Percentiles rank a stretch among this genome's conserved stretches.
phyloP scores from a whole-genome alignment of 345 rosid genomes.

The Balakata baccata region DNA sequence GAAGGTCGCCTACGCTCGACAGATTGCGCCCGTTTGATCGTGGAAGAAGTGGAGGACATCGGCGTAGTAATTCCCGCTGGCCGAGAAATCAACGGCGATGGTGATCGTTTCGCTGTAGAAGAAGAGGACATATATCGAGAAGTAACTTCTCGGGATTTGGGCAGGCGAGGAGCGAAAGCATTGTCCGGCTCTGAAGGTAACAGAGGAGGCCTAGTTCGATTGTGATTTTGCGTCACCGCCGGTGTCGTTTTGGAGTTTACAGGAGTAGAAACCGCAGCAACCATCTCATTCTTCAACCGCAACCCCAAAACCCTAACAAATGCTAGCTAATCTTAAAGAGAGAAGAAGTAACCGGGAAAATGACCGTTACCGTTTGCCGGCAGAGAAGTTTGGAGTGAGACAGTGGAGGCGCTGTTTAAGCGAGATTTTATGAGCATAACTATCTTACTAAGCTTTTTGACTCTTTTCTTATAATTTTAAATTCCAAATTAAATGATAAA shows the following conservation, averaged over 20 bases:
- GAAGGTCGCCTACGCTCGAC: conserved; percentile 61
- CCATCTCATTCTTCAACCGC: conserved; percentile 41
- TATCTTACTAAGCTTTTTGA: conserved; percentile 30
- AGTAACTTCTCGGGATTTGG: conserved; percentile 63
- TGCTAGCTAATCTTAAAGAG: background rate
- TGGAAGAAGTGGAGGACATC: conserved; percentile 34
- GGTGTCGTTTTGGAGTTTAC: conserved; percentile 38
- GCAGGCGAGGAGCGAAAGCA: conserved; percentile 56
- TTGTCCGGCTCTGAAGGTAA: conserved; percentile 66
- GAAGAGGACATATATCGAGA: conserved; percentile 68
- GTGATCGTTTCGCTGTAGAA: conserved; percentile 43
- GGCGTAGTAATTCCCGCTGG: conserved; percentile 33
- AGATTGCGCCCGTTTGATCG: conserved; percentile 58
- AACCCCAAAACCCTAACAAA: conserved; percentile 27
- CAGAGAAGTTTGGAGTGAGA: conserved; percentile 6
- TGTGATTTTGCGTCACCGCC: conserved; percentile 28
- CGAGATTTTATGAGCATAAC: conserved; percentile 52
- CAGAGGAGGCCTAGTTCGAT: conserved; percentile 50
- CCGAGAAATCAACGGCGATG: conserved; percentile 57
- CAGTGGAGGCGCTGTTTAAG: conserved; percentile 24
- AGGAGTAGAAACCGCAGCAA: conserved; percentile 59
- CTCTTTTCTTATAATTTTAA: background rate
- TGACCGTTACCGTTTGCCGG: conserved; percentile 54
- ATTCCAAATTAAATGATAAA: background rate
- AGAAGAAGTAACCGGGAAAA: conserved; percentile 17